Evolutionary conservation across 441 rosid species (phyloP), one percentile per base, ranked within the genome.

Genomic region (Euphorbia corollata): DNA sequence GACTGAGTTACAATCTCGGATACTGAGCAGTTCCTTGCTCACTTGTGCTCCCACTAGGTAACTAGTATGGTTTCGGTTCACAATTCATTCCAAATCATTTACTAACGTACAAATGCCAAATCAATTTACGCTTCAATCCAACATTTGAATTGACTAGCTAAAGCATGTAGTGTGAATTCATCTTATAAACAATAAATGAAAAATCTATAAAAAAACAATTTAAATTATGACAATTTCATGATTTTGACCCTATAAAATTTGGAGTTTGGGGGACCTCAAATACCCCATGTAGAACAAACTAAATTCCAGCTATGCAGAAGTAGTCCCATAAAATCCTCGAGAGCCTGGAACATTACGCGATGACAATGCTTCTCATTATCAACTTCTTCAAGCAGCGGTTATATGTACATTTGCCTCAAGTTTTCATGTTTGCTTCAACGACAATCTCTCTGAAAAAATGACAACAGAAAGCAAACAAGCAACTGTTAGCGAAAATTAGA

Each of bases 371-470:
- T 27, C 38, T 6, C 8, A 13, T 10, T 3, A 4, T 15, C 22
- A 58, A 5, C 6, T 63, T 12, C 43, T 20, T 32, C 36, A 5
- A 66, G 30, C 41, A 15, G 8, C 2, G 16, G 24, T 9, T 1
- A 10, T 6, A 24, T 20, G 58, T 12, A 47, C 64, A 19, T 68
- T 16, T 2, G 7, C 11, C 16, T 15, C 8, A 12, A 39, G 48
- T 34, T 59, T 53, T 77, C 73, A 80, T 23, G 2, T 62, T 41
- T 76, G 78, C 78, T 79, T 84, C 32, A 81, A 34, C 0, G 85
- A 82, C 66, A 85, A 68, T 63, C 86, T 80, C 84, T 82, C 84
- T 81, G 80, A 50, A 1, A 30, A 45, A 22, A 4, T 8, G 12
- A 8, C 53, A 13, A 5, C 5, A 61, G 22, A 18, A 19, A 48